Evolutionary conservation across 2,329 filamentous ascomycete species (phyloP).

Genomic region (Epicoccum nigrum): DNA sequence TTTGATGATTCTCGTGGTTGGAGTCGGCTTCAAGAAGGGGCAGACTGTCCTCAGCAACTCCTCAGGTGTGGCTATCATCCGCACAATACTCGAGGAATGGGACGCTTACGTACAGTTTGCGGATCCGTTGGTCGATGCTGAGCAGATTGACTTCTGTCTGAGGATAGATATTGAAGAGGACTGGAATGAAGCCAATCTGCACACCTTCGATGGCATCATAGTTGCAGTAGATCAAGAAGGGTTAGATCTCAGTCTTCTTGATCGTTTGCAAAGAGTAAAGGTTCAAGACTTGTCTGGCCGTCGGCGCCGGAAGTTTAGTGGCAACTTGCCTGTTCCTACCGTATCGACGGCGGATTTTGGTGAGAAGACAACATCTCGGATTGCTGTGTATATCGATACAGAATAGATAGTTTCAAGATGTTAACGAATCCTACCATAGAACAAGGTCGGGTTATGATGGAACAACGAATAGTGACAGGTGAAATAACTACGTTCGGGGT

Average conservation of each 20-base stretch:
- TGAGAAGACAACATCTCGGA: too few species aligned
- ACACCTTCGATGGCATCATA: conserved; percentile 53
- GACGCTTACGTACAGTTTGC: conserved; percentile 54
- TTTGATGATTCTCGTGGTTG: conserved; percentile 50
- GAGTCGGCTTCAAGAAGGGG: conserved; percentile 59
- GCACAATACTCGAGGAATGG: conserved; percentile 26
- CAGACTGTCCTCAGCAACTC: conserved; percentile 58
- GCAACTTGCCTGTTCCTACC: too few species aligned
- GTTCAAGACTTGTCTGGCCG: neutral
- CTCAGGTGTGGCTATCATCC: conserved; percentile 40
- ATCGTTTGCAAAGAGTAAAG: neutral
- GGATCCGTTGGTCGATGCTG: conserved; percentile 54
- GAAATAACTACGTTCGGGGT: too few species aligned
- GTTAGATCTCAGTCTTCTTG: conserved; percentile 39
- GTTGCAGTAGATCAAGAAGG: conserved; percentile 53
- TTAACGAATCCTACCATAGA: too few species aligned
- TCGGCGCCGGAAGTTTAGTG: neutral
- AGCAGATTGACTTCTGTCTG: conserved; percentile 41
- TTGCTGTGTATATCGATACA: too few species aligned
- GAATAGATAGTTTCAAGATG: too few species aligned
- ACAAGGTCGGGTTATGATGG: too few species aligned
- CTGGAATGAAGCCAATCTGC: conserved; percentile 50
- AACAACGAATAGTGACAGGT: too few species aligned
- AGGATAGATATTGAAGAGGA: conserved; percentile 35
- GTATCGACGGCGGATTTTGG: too few species aligned